phyloP scores from a whole-genome alignment of 345 rosid species.

The Eucalyptus tenuipes region DNA sequence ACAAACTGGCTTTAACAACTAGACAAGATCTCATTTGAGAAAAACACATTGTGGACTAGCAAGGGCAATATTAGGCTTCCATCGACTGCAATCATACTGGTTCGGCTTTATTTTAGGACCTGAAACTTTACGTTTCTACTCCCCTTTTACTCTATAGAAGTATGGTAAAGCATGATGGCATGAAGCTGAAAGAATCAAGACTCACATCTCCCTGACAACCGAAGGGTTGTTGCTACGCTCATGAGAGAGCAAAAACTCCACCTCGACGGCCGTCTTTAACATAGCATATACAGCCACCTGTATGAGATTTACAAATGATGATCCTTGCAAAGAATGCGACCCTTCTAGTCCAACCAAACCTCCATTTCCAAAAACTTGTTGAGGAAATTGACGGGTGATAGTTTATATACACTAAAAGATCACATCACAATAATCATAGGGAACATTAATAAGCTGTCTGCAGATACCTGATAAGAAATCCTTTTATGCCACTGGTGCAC shows the following conservation, averaged over 20 bases:
- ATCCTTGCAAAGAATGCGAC: conserved; percentile 3
- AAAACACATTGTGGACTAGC: neutral
- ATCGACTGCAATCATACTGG: neutral
- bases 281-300: conserved; percentile 61
- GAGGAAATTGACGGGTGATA: neutral
- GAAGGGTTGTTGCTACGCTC: conserved; percentile 36
- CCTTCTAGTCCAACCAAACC: neutral
- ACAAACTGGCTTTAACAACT: neutral
- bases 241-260: conserved; percentile 51
- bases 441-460: neutral
- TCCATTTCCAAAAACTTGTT: neutral
- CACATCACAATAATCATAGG: neutral
- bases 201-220: conserved; percentile 37
- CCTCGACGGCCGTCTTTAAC: conserved; percentile 44
- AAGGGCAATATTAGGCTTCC: neutral
- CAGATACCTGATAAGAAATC: conserved; percentile 33
- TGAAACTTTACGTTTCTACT: neutral
- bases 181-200: neutral
- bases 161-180: neutral
- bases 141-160: neutral
- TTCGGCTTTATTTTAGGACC: neutral
- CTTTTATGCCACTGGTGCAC: conserved; percentile 54
- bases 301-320: conserved; percentile 10
- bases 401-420: neutral
- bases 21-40: neutral